These are phyloP conservation scores for Auxenochlorella pyrenoidosa DNA, from an alignment of 139 green algal genomes.

Conservation along the genomic window DNA sequence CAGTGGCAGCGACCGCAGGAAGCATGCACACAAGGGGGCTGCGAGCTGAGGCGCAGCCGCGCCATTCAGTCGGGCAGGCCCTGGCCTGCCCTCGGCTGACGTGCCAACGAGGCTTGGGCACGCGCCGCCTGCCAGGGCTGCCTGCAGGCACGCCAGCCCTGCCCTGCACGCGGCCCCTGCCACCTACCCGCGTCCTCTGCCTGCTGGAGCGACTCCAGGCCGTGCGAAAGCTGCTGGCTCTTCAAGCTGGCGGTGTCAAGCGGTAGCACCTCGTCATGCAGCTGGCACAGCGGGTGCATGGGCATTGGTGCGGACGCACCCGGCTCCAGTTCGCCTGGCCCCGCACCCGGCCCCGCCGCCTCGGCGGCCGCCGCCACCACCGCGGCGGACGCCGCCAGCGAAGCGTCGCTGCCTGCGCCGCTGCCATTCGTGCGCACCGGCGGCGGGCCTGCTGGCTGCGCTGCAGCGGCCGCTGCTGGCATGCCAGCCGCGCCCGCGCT, in stretches of 20 bases:
- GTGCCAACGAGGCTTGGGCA: no score
- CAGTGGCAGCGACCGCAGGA: no score
- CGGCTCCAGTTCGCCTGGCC: not conserved
- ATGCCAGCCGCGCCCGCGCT: not conserved
- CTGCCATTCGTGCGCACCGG: not conserved
- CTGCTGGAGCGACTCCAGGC: conserved; percentile 47
- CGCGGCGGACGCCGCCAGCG: not conserved
- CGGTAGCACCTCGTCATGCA: conserved; percentile 69
- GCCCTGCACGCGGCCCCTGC: not conserved
- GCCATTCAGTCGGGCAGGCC: no score
- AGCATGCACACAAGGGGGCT: no score
- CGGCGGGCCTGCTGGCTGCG: not conserved
- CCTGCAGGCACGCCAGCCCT: no score
- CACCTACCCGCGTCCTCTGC: conserved; percentile 20
- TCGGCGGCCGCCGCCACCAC: not conserved
- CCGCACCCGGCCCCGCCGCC: not conserved
- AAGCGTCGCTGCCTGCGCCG: not conserved
- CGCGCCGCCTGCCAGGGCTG: no score
- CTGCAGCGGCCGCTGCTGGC: not conserved
- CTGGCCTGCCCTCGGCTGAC: no score
- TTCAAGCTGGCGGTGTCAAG: conserved; percentile 67
- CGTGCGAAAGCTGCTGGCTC: conserved; percentile 53
- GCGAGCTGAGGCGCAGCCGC: no score
- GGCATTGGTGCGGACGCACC: conserved; percentile 6
- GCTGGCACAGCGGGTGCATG: conserved; percentile 68